Percentiles rank a stretch among this genome's conserved stretches.
Conservation (phyloP, 331 rosid species). For the Acacia concinna region DNA sequence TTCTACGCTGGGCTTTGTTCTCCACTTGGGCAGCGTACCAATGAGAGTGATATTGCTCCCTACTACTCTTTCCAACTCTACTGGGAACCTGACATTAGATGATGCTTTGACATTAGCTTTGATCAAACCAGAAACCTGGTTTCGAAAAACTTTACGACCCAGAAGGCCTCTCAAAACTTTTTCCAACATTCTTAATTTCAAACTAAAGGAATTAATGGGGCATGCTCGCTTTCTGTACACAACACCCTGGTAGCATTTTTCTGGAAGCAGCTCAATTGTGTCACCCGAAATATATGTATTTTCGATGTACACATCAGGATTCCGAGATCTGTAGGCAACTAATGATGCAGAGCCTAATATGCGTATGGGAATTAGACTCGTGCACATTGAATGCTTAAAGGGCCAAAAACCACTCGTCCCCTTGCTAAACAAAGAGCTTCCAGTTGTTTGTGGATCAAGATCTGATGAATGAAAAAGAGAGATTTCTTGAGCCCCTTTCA, state of each 20-base stretch:
- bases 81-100: conserved; percentile 50
- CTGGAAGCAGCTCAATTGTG: conserved; percentile 70
- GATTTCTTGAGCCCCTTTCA: conserved; percentile 67
- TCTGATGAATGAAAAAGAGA: conserved; percentile 57
- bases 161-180: conserved; percentile 55
- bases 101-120: conserved; percentile 72
- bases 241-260: conserved; percentile 62
- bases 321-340: conserved; percentile 66
- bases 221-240: conserved; percentile 39
- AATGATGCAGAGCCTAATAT: conserved; percentile 61
- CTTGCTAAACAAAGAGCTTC: conserved; percentile 33
- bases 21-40: conserved; percentile 61
- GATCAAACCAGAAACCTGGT: conserved; percentile 41
- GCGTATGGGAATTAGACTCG: conserved; percentile 61
- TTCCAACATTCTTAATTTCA: conserved; percentile 49
- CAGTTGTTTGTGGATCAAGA: conserved; percentile 44
- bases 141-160: conserved; percentile 50
- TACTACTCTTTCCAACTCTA: conserved; percentile 63
- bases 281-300: conserved; percentile 52
- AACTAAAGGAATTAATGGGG: conserved; percentile 58
- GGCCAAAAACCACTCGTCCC: conserved; percentile 46
- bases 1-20: conserved; percentile 67
- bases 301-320: conserved; percentile 43
- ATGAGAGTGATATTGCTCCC: conserved; percentile 37
- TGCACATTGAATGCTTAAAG: conserved; percentile 57